Base-by-base conservation (phyloP, 768 basidiomycete species). In the Suillus cothurnatus region DNA sequence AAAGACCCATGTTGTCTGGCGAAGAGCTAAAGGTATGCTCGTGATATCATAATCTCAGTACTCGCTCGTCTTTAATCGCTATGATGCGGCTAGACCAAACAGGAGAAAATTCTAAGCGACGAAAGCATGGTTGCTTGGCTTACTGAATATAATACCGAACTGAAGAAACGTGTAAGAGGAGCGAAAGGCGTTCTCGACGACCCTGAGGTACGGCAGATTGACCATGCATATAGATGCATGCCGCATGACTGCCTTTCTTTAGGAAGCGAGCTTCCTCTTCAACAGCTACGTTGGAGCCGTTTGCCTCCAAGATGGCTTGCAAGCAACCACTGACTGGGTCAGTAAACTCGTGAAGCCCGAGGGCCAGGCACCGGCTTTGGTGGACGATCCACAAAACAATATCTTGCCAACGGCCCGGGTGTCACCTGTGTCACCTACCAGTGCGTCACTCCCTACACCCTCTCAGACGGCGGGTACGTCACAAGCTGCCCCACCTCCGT, bases 201-300 rank as follows among this genome's bases (percentile, higher is more conserved):
- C 0, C 76, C 82, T 2, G 67, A 76, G 43, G 58, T 59, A 41
- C 12, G 58, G 28, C 21, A 41, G 6, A 59, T 11, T 6, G 26
- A 12, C 17, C 38, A 28, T 39, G 38, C 5, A 28, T 21, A 14
- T 31, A 21, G 4, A 59, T 59, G 6, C 26, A 21, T 12, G 3
- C 19, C 11, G 2, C 17, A 58, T 58, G 36, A 19, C 23, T 11
- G 21, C 17, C 26, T 28, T 41, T 28, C 19, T 12, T 41, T 21
- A 59, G 58, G 88, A 88, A 74, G 82, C 85, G 60, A 79, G 79
- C 23, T 76, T 74, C 50, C 84, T 88, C 59, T 89, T 89, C 68
- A 71, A 84, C 68, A 83, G 85, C 21, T 91, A 90, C 68, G 78
- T 91, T 21, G 90, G 88, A 21, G 90, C 88, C 28, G 73, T 89